Evolutionary conservation across 1,284 basidiomycete species (phyloP).

Genomic region (Boletus sp.): DNA sequence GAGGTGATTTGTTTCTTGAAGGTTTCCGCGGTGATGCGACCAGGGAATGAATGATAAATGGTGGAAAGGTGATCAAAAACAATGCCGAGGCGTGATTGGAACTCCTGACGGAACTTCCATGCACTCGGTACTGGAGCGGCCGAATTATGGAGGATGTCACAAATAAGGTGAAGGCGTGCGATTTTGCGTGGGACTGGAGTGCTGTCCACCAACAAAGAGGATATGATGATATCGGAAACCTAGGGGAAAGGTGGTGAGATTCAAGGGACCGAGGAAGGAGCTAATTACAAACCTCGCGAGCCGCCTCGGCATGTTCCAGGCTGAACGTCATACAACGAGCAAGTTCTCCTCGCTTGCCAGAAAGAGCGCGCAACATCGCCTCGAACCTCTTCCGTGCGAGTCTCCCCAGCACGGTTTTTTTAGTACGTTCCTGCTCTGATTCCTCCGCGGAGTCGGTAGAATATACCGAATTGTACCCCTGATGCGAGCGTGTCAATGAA

Average conservation of each 20-base stretch:
- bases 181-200: slow-evolving; percentile 97
- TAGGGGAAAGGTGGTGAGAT: slow-evolving; percentile 33
- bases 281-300: slow-evolving; percentile 66
- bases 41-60: slow-evolving; percentile 90
- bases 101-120: slow-evolving; percentile 93
- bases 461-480: slow-evolving; percentile 91
- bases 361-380: slow-evolving; percentile 84
- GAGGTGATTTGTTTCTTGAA: slow-evolving; percentile 88
- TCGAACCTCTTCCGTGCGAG: slow-evolving; percentile 82
- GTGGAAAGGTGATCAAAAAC: slow-evolving; percentile 94
- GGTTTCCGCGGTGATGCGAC: slow-evolving; percentile 88
- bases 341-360: slow-evolving; percentile 85
- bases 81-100: slow-evolving; percentile 81
- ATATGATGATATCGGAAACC: slow-evolving; percentile 85
- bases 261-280: not conserved
- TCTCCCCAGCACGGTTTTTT: slow-evolving; percentile 73
- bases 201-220: slow-evolving; percentile 78
- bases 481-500: slow-evolving; percentile 9
- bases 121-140: slow-evolving; percentile 84
- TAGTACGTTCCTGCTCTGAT: slow-evolving; percentile 77
- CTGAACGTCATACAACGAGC: slow-evolving; percentile 96
- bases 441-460: slow-evolving; percentile 96
- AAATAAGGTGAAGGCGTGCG: slow-evolving; percentile 91
- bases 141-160: slow-evolving; percentile 97
- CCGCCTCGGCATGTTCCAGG: slow-evolving; percentile 91